A percentile compares a stretch with the other conserved stretches of the same genome.
These are phyloP conservation scores for Beauveria pseudobassiana DNA, from an alignment of 2,329 filamentous ascomycete species.

Conservation along the genomic window DNA sequence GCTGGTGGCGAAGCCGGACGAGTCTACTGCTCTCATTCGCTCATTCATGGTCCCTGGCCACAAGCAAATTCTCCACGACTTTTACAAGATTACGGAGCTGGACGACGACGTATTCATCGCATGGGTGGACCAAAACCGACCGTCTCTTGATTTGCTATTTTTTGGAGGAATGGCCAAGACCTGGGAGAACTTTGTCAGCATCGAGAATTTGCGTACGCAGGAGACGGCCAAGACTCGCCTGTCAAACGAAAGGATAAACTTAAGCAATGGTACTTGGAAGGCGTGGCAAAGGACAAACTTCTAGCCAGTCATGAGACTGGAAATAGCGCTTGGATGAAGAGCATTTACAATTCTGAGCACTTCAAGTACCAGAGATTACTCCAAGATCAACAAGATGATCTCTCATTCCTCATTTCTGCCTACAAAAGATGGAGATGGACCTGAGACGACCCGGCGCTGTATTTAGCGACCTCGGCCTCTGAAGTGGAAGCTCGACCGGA, in stretches of 20 bases:
- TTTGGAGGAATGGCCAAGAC: slow-evolving; percentile 69
- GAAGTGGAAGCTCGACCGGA: slow-evolving; percentile 92
- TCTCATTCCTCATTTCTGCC: slow-evolving; percentile 65
- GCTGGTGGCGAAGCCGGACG: slow-evolving; percentile 84
- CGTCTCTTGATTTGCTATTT: slow-evolving; percentile 74
- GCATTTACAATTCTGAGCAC: slow-evolving; percentile 87
- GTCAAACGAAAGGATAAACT: slow-evolving; percentile 73
- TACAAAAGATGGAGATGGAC: slow-evolving; percentile 75
- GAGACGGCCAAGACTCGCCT: slow-evolving; percentile 66
- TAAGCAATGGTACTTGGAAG: slow-evolving; percentile 69
- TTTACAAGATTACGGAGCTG: slow-evolving; percentile 76
- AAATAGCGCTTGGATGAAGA: slow-evolving; percentile 87
- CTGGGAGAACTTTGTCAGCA: slow-evolving; percentile 82
- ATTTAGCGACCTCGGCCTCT: slow-evolving; percentile 56
- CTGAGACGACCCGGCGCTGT: slow-evolving; percentile 74
- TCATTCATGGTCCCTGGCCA: slow-evolving; percentile 66
- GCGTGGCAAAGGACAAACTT: slow-evolving; percentile 59
- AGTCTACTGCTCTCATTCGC: slow-evolving; percentile 66
- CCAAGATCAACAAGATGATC: slow-evolving; percentile 91
- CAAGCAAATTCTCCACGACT: slow-evolving; percentile 63
- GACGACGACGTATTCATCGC: slow-evolving; percentile 82
- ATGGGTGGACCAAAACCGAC: slow-evolving; percentile 80
- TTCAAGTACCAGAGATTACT: slow-evolving; percentile 81
- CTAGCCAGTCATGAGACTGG: slow-evolving; percentile 78
- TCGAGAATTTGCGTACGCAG: slow-evolving; percentile 73